These are phyloP conservation scores for Chaetomium olivaceum DNA, from an alignment of 2,329 filamentous ascomycete genomes.

Conservation along the genomic window DNA sequence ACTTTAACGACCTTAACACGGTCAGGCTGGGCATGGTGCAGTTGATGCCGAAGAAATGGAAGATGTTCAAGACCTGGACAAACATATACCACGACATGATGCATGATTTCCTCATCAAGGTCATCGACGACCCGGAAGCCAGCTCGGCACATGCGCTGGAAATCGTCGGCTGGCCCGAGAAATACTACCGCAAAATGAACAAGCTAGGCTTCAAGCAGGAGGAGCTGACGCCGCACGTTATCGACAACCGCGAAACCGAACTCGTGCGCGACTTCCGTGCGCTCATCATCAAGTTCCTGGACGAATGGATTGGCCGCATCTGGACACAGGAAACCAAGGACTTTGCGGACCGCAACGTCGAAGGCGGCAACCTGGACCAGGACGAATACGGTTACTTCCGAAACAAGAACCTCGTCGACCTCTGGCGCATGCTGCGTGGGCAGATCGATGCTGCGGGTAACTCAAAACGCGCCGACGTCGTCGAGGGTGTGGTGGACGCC, in stretches of 20 bases:
- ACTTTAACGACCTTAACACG: conserved; percentile 94
- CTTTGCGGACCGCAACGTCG: conserved; percentile 74
- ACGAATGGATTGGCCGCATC: conserved; percentile 97
- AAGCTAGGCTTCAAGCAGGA: conserved; percentile 79
- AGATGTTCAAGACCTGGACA: conserved; percentile 86
- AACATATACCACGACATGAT: conserved; percentile 91
- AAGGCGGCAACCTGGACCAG: conserved; percentile 74
- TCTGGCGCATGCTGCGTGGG: conserved; percentile 97
- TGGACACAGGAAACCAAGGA: conserved; percentile 77
- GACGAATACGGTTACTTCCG: conserved; percentile 90
- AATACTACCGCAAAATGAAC: conserved; percentile 94
- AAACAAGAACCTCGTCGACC: conserved; percentile 86
- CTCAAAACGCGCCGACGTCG: conserved; percentile 83
- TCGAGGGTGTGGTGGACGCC: conserved; percentile 91
- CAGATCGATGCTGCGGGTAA: conserved; percentile 83
- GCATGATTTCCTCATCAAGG: conserved; percentile 85
- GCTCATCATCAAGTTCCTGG: conserved; percentile 91
- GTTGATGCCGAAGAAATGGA: conserved; percentile 95
- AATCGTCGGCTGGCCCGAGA: conserved; percentile 92
- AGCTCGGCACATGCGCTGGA: conserved; percentile 84
- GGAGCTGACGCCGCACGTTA: conserved; percentile 79
- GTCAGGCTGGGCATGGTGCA: conserved; percentile 90
- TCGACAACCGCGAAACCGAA: conserved; percentile 87
- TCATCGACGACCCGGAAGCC: conserved; percentile 82
- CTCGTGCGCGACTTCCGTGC: conserved; percentile 91